Evolutionary conservation across 2,329 filamentous ascomycete genomes (phyloP).

Genomic region (Dissoconium aciculare): DNA sequence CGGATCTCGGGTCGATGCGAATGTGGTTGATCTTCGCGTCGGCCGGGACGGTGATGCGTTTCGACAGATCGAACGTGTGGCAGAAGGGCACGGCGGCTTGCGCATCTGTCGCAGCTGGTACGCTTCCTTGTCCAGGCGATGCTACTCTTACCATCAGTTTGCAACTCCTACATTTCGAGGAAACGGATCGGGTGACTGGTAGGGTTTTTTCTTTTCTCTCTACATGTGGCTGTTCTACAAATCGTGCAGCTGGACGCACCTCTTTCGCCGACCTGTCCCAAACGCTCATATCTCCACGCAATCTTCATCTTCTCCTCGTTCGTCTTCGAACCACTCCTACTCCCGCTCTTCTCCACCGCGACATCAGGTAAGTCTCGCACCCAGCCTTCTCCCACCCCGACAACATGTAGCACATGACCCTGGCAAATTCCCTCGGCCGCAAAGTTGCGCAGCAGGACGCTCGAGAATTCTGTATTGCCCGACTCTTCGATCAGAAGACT

Average conservation of each 20-base stretch:
- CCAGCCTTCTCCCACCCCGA: conserved; percentile 71
- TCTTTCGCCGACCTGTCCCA: conserved; percentile 56
- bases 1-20: conserved; percentile 50
- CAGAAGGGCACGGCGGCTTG: conserved; percentile 27
- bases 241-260: conserved; percentile 35
- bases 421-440: conserved; percentile 87
- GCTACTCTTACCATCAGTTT: conserved; percentile 18
- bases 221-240: conserved; percentile 6
- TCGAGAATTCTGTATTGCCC: conserved; percentile 87
- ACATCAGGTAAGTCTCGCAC: conserved; percentile 68
- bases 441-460: conserved; percentile 71
- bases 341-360: conserved; percentile 28
- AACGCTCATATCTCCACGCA: conserved; percentile 86
- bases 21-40: conserved; percentile 31
- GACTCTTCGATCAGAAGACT: conserved; percentile 72
- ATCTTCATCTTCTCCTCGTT: conserved; percentile 83
- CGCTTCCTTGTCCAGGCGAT: conserved; percentile 15
- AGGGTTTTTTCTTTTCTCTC: background rate
- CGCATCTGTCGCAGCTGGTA: conserved; percentile 4
- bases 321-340: conserved; percentile 23
- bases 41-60: conserved; percentile 30
- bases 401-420: conserved; percentile 72
- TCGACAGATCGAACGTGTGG: conserved; percentile 39
- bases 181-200: background rate
- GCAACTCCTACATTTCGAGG: no score